These are phyloP conservation scores for Leishmania aethiopica DNA, from an alignment of 208 protist genomes.

Conservation along the genomic window DNA sequence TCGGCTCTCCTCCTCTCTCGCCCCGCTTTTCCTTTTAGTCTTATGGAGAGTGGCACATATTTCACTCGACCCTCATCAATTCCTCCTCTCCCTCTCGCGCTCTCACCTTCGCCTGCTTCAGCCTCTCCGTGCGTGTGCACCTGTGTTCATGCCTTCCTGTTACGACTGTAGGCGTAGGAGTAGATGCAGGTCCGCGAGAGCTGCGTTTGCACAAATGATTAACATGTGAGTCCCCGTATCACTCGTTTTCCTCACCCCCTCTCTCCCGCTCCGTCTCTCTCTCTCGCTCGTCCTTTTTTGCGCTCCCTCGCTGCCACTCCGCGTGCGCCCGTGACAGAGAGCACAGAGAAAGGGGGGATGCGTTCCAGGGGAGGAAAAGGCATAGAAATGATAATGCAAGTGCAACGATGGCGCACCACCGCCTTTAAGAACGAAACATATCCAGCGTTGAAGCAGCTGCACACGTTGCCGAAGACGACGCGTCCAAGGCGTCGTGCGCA, in stretches of 20 bases:
- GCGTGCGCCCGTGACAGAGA: not conserved
- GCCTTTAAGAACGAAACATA: not conserved
- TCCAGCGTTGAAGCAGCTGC: no score
- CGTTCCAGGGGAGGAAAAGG: not conserved
- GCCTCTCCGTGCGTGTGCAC: not conserved
- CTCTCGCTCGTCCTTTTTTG: not conserved
- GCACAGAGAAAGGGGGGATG: not conserved
- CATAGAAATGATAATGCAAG: slow-evolving; percentile 12
- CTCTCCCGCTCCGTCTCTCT: no score
- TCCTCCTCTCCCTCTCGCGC: not conserved
- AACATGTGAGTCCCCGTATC: not conserved
- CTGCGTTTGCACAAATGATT: not conserved
- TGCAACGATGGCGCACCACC: not conserved
- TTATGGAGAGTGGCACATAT: not conserved
- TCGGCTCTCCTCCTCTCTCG: not conserved
- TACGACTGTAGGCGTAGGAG: not conserved
- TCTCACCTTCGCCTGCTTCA: not conserved
- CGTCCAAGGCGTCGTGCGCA: not conserved
- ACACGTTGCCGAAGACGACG: not conserved
- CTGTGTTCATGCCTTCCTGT: not conserved
- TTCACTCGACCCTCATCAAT: not conserved
- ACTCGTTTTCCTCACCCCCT: not conserved
- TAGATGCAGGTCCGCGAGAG: not conserved
- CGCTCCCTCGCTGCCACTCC: not conserved
- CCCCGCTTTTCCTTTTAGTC: not conserved